Base-by-base conservation (phyloP, 352 stramenopile genomes). In the Peronospora belbahrii region DNA sequence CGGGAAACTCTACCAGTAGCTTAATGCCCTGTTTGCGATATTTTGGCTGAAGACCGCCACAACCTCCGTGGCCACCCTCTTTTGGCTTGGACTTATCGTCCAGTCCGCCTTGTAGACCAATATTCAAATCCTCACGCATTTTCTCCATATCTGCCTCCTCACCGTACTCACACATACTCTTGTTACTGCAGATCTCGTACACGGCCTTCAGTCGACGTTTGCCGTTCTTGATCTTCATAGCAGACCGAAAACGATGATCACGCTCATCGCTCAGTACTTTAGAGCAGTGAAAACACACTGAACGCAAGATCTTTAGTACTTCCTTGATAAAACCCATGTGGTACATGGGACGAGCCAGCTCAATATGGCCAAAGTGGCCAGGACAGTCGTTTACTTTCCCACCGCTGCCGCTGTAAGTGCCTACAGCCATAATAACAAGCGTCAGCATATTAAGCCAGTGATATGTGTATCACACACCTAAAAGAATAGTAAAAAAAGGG, bases 361-460 rank as follows among this genome's bases (percentile, higher is more conserved):
- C 93, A 62, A 99, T 97, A 75, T 99, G 97, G 27, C 97, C 97
- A 71, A 99, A 99, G 67, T 99, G 97, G 40, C 97, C 96, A 2
- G 96, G 96, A 58, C 97, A 97, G 56, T 97, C 95, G 50, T 98
- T 97, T 58, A 97, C 94, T 42, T 97, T 95, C 43, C 93, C 75
- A 35, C 81, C 85, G 41, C 81, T 95, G 40, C 84, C 84, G 46
- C 83, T 94, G 71, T 96, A 96, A 13, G 81, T 94, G 56, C 67
- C 67, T 78, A 42, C 13, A 52, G 17, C 18, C n/a, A 37, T 6
- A 32, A 32, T 15, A 19, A 56, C 38, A 44, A 49, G 5, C 17
- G 31, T 53, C n/a, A 63, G 32, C 28, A 42, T 19, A 38, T 3
- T 36, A 35, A n/a, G 36, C 20, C 31, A 11, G 35, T 45, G 28